phyloP scores from a whole-genome alignment of 2,329 filamentous ascomycete species.

The Calonectria pseudoturangicola region DNA sequence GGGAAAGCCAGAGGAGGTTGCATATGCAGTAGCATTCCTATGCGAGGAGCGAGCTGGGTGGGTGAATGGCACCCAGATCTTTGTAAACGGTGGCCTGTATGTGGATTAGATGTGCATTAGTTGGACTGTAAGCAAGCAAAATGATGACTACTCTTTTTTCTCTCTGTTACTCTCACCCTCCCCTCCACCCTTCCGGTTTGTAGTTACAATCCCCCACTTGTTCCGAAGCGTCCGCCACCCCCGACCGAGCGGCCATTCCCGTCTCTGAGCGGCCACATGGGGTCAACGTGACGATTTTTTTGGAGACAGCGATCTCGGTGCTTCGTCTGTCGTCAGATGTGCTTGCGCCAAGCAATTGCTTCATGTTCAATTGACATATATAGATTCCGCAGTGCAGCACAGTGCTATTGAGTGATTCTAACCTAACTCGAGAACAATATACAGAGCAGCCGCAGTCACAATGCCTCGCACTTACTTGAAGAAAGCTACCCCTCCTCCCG shows the following conservation, averaged over 20 bases:
- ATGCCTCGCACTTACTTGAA: slow-evolving; percentile 38
- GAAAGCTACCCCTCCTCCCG: slow-evolving; percentile 29
- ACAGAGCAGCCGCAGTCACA: slow-evolving; percentile 15
- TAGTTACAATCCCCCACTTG: slow-evolving; percentile 29
- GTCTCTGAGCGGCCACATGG: neutral
- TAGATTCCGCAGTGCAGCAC: slow-evolving; percentile 13
- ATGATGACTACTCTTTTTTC: neutral
- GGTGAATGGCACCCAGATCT: slow-evolving; percentile 65
- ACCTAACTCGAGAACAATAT: neutral
- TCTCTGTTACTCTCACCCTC: neutral
- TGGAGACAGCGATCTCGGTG: slow-evolving; percentile 18
- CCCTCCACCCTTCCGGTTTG: slow-evolving; percentile 34
- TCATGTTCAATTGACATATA: slow-evolving; percentile 21
- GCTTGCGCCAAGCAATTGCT: neutral
- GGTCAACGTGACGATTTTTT: slow-evolving; percentile 1
- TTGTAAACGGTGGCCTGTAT: slow-evolving; percentile 53
- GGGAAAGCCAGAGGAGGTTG: slow-evolving; percentile 67
- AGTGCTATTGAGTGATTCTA: neutral
- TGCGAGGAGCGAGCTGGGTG: slow-evolving; percentile 66
- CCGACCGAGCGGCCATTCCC: slow-evolving; percentile 24
- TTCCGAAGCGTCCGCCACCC: slow-evolving; percentile 22
- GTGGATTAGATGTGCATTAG: slow-evolving; percentile 36
- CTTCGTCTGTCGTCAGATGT: neutral
- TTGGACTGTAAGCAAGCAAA: neutral
- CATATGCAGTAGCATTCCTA: slow-evolving; percentile 66